These are phyloP conservation scores for Simmondsia chinensis DNA, from an alignment of 148 eudicot species.

Conservation along the genomic window DNA sequence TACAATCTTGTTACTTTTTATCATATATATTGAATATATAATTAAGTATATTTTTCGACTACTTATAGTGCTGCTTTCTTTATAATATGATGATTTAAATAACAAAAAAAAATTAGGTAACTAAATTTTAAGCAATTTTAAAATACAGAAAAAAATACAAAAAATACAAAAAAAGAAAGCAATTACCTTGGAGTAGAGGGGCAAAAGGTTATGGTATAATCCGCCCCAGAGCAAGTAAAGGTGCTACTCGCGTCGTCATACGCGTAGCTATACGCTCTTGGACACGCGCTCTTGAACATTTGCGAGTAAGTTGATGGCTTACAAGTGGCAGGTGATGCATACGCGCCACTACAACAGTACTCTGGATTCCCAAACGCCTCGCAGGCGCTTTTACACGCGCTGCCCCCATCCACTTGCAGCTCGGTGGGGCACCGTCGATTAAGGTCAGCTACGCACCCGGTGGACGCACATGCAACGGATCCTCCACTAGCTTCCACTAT, in stretches of 20 bases:
- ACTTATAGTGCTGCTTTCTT: no score
- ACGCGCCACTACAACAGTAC: constrained; percentile 24
- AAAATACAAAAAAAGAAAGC: no score
- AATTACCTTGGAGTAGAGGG: constrained; percentile 11
- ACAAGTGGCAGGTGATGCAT: constrained; percentile 16
- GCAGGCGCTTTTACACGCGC: constrained; percentile 29
- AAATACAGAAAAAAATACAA: no score
- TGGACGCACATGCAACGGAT: constrained; percentile 9
- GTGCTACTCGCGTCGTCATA: constrained; percentile 28
- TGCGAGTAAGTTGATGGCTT: constrained; percentile 23
- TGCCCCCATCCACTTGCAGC: constrained; percentile 10
- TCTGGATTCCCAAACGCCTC: constrained; percentile 17
- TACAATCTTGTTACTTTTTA: no score
- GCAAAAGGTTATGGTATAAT: constrained; percentile 26
- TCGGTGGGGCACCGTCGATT: constrained; percentile 21
- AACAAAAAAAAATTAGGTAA: no score
- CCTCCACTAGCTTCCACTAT: constrained; percentile 9
- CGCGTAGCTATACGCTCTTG: constrained; percentile 33
- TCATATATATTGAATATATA: no score
- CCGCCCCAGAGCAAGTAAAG: constrained; percentile 22
- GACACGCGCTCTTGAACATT: constrained; percentile 25
- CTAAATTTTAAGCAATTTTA: no score
- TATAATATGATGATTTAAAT: no score
- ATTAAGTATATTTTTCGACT: no score
- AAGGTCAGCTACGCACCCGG: constrained; percentile 20